Conservation (phyloP, 1,284 basidiomycete genomes). For the Ustilago cynodontis region DNA sequence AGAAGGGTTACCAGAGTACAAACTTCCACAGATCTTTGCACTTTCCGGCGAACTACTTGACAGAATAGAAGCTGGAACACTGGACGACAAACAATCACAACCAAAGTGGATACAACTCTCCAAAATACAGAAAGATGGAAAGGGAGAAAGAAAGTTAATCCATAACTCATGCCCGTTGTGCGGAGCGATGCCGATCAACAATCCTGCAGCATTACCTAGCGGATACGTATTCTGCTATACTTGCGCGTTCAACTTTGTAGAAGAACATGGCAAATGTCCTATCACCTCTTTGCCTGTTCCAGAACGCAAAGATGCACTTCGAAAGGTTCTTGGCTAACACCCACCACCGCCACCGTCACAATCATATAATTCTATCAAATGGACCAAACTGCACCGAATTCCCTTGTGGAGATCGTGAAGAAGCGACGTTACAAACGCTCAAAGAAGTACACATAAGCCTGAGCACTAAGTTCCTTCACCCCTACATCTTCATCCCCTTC, state of each 20-base stretch:
- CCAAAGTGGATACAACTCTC: constrained; percentile 45
- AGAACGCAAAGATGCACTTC: constrained; percentile 78
- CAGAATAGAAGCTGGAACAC: not conserved
- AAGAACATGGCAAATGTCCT: constrained; percentile 83
- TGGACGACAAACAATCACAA: not conserved
- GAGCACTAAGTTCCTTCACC: constrained; percentile 39
- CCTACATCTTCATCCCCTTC: constrained; percentile 38
- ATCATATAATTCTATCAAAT: too few species aligned
- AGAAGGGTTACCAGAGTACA: constrained; percentile 18
- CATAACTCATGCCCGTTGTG: constrained; percentile 91
- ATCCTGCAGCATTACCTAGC: constrained; percentile 88
- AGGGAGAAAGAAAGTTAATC: constrained; percentile 53
- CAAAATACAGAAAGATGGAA: not conserved
- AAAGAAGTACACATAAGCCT: constrained; percentile 63
- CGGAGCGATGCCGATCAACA: constrained; percentile 77
- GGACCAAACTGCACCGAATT: too few species aligned
- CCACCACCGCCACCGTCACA: not conserved
- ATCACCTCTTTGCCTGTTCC: constrained; percentile 82
- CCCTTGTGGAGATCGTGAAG: too few species aligned
- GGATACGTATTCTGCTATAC: constrained; percentile 97
- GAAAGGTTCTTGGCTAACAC: constrained; percentile 82
- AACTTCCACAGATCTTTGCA: constrained; percentile 29
- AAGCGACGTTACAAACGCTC: constrained; percentile 14
- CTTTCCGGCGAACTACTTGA: constrained; percentile 33
- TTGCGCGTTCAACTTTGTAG: constrained; percentile 87